phyloP scores from a whole-genome alignment of 73 alveolate species.

The Urostyla sp. region DNA sequence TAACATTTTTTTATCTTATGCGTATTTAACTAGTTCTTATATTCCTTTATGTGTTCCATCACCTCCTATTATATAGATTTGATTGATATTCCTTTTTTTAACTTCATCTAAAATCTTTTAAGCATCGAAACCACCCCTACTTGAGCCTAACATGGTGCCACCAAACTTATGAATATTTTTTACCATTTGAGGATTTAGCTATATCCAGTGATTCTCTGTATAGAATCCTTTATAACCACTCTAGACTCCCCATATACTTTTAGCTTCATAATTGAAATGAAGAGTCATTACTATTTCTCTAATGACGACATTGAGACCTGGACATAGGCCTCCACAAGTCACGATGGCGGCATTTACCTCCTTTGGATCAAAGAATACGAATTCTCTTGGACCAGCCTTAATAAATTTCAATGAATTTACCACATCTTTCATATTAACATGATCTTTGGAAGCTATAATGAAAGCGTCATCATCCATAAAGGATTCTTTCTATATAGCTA shows the following conservation, averaged over 20 bases:
- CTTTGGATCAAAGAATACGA: constrained; percentile 86
- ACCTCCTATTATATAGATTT: constrained; percentile 97
- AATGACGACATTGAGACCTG: constrained; percentile 98
- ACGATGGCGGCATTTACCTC: constrained; percentile 98
- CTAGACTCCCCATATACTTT: constrained; percentile 91
- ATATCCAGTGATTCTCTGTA: constrained; percentile 76
- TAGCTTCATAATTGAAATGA: constrained; percentile 89
- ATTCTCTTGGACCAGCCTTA: constrained; percentile 95
- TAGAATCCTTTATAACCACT: constrained; percentile 98
- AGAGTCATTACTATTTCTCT: constrained; percentile 98
- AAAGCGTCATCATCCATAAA: constrained; percentile 59
- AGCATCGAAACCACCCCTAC: constrained; percentile 94
- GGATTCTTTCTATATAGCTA: constrained; percentile 19
- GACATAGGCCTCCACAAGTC: constrained; percentile 99
- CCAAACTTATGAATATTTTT: constrained; percentile 95
- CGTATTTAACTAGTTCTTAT: constrained; percentile 71
- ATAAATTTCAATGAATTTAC: constrained; percentile 67
- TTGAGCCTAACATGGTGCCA: constrained; percentile 94
- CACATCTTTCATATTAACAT: constrained; percentile 45
- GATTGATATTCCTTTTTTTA: constrained; percentile 82
- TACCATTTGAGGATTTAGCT: constrained; percentile 85
- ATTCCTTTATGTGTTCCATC: constrained; percentile 99
- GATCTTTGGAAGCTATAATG: constrained; percentile 55
- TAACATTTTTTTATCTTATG: constrained; percentile 71
- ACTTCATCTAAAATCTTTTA: constrained; percentile 81